Evolutionary conservation across 2,329 filamentous ascomycete species (phyloP).

Genomic region (Aureobasidium musti): DNA sequence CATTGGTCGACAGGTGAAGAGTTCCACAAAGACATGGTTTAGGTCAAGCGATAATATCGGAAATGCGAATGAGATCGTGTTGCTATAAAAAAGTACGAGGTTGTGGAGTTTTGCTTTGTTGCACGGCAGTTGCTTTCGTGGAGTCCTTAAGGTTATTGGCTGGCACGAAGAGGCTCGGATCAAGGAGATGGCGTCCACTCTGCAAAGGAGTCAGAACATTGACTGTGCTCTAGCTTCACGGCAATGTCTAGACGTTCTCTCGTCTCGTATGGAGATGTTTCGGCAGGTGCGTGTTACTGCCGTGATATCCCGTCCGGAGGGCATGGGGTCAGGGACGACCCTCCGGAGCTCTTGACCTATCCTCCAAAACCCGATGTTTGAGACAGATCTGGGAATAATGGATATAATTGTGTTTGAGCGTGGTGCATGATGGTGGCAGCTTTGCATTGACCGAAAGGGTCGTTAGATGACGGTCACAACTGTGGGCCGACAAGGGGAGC

Average conservation of each 20-base stretch:
- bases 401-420: background rate
- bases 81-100: too few species aligned
- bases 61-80: too few species aligned
- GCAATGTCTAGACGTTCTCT: background rate
- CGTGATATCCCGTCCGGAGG: background rate
- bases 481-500: background rate
- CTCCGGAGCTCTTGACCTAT: background rate
- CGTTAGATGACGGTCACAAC: background rate
- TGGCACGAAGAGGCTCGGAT: too few species aligned
- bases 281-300: background rate
- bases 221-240: background rate
- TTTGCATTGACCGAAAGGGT: background rate
- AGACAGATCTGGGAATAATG: background rate
- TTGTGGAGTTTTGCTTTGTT: too few species aligned
- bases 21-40: too few species aligned
- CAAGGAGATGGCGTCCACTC: too few species aligned
- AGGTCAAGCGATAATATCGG: too few species aligned
- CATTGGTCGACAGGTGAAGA: too few species aligned
- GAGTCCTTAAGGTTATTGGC: too few species aligned
- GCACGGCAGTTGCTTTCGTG: too few species aligned
- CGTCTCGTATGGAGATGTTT: background rate
- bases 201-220: background rate
- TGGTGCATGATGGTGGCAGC: background rate
- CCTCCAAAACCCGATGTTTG: background rate
- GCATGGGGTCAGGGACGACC: background rate